Conservation (phyloP, 164 flowering plant genomes). For the Vitis cinerea region DNA sequence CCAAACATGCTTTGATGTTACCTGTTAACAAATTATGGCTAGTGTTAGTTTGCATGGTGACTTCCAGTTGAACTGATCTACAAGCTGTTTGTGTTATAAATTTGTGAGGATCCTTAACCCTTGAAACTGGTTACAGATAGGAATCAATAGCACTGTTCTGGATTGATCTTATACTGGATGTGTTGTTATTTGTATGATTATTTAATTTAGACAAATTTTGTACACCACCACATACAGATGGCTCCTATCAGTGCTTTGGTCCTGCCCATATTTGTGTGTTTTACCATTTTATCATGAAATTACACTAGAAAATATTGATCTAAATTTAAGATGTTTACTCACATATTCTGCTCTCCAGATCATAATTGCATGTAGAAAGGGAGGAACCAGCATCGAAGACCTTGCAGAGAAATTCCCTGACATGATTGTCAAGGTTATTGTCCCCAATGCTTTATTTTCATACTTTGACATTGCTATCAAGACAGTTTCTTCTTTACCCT, state of each 20-base stretch:
- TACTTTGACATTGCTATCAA: neutral
- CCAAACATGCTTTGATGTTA: no score
- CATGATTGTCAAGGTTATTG: constrained; percentile 83
- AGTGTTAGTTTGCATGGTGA: no score
- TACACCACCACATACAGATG: neutral
- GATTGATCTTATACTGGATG: neutral
- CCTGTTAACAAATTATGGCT: no score
- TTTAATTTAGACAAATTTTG: neutral
- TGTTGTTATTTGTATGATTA: neutral
- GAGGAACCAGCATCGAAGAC: constrained; percentile 99
- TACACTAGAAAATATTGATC: neutral
- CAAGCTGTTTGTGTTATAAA: no score
- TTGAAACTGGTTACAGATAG: neutral
- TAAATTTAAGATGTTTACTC: constrained; percentile 3
- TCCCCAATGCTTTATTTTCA: constrained; percentile 2
- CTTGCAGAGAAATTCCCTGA: constrained; percentile 98
- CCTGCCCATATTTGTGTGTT: neutral
- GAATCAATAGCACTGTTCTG: neutral
- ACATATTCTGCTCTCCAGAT: constrained; percentile 43
- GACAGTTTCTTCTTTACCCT: neutral
- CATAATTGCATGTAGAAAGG: constrained; percentile 87
- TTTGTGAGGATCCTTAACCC: no score
- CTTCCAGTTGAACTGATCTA: no score
- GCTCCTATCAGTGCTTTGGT: neutral
- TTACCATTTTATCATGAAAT: neutral